Percentiles rank a stretch among this genome's conserved stretches.
These are phyloP conservation scores for Eucalyptus pauciflora DNA, from an alignment of 345 rosid species.

Conservation along the genomic window DNA sequence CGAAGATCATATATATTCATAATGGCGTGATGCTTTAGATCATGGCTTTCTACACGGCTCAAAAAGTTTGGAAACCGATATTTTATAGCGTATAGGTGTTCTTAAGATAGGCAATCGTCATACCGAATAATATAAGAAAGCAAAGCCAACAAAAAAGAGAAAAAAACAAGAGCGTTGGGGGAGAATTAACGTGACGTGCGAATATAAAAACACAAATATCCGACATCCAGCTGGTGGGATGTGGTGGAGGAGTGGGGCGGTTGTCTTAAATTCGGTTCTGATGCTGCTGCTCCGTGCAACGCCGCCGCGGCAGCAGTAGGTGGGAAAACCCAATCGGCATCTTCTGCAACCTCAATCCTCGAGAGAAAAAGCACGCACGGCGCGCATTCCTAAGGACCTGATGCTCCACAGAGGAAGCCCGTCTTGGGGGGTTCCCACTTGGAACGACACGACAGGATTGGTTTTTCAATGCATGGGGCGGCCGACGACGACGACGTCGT, in stretches of 20 bases:
- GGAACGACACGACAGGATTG: not conserved
- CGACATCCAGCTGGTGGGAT: not conserved
- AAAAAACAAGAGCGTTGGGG: not conserved
- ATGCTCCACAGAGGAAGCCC: not conserved
- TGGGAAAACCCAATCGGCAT: not conserved
- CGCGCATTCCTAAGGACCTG: not conserved
- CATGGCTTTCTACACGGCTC: not conserved
- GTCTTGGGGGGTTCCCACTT: not conserved
- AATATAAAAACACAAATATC: not conserved
- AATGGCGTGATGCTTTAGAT: not conserved
- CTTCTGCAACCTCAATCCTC: not conserved
- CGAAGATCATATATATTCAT: not conserved
- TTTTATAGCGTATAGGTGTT: not conserved
- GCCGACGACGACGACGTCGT: not conserved
- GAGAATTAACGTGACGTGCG: not conserved
- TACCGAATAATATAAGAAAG: not conserved
- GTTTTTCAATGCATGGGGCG: not conserved
- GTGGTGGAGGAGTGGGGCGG: not conserved
- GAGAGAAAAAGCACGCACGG: not conserved
- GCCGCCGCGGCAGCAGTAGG: not conserved
- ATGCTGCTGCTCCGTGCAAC: not conserved
- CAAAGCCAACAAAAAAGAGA: not conserved
- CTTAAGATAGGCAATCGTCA: not conserved
- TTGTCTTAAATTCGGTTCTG: not conserved
- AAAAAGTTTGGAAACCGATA: fast-evolving